Base-by-base conservation (phyloP, 2,329 filamentous ascomycete species). In the Beauveria rudraprayagi region DNA sequence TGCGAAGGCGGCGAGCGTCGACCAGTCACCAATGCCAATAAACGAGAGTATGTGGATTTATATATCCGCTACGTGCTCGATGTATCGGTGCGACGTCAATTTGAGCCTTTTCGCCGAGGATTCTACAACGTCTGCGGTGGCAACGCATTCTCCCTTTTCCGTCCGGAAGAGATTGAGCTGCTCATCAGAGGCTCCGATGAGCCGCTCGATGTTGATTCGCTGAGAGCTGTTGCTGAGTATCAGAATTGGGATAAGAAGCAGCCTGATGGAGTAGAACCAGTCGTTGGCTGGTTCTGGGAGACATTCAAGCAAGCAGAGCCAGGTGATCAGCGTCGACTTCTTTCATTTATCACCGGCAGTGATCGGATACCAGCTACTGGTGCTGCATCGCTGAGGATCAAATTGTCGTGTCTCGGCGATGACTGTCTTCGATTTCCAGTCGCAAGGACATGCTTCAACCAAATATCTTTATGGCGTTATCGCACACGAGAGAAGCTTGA, bases 111-210 rank as follows among this genome's bases (percentile, higher is more conserved):
- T 79, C 94, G 94, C 71, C 85, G 92, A 60, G 92, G 92, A 1
- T 97, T 97, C 74, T 97, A 91, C 72, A 95, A 90, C 0, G 91
- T 96, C 30, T 96, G 91, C 70, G 90, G 89, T 41, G 91, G 92
- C 41, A 96, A 94, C 70, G 92, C 92, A 0, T 79, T 96, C 41
- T 91, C 88, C 1, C 81, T 97, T 2, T 96, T 96, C 73, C 84
- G 90, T 17, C 89, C 92, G 0, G 92, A 96, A 71, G 92, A 97
- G 72, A 95, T 97, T 64, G 92, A 96, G 71, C 82, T 96, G 3
- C 81, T 96, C 1, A 83, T 97, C 5, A 83, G 92, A 56, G 92
- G 92, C 11, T 94, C 90, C 8, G 91, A 95, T 65, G 92, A 95
- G 69, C 77, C 85, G 5, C 82, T 96, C 2, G 91, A 96, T 67